Evolutionary conservation across 192 early-diverging fungal genomes (phyloP), one percentile per base, ranked within the genome.

Genomic region (Chytriomyces hyalinus): DNA sequence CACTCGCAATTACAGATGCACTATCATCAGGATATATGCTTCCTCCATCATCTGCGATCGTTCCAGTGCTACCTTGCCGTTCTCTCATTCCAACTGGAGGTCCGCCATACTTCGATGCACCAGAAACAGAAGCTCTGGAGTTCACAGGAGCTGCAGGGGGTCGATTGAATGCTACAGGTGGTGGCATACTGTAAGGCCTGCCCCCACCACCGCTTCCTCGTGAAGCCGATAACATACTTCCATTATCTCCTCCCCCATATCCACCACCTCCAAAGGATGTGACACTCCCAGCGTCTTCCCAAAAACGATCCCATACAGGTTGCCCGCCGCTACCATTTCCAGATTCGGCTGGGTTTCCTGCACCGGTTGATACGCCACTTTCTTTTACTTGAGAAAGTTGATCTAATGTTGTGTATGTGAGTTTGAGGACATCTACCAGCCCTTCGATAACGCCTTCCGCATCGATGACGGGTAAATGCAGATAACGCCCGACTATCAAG

Each of bases 401-500:
- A 59, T 50, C 61, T 8, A 78, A 47, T 17, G 80, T 85, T 5
- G 84, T 82, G 68, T 83, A 81, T 4, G 87, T 88, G 10, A 88
- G 81, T 61, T 84, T 85, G 73, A 88, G 81, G 7, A 88, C 87
- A 70, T 88, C 87, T 9, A 86, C 84, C 24, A 88, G 68, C 6
- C 87, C 86, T 59, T 78, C 77, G 26, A 85, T 81, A 2, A 81
- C 75, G 44, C 78, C 82, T 4, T 53, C 24, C 7, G 70, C 61
- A 60, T 88, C 84, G 15, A 85, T 76, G 6, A 88, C 84, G 1
- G 87, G 87, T 20, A 88, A 73, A 65, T 88, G 87, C 3, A 88
- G 65, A 59, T 83, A 88, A n/a, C 81, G 81, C 5, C 84, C 84
- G 1, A 73, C 77, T 78, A 69, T 0, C 49, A 76, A 7, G 69